Evolutionary conservation across 805 yeast species (phyloP).

Genomic region (Huiozyma naganishii): DNA sequence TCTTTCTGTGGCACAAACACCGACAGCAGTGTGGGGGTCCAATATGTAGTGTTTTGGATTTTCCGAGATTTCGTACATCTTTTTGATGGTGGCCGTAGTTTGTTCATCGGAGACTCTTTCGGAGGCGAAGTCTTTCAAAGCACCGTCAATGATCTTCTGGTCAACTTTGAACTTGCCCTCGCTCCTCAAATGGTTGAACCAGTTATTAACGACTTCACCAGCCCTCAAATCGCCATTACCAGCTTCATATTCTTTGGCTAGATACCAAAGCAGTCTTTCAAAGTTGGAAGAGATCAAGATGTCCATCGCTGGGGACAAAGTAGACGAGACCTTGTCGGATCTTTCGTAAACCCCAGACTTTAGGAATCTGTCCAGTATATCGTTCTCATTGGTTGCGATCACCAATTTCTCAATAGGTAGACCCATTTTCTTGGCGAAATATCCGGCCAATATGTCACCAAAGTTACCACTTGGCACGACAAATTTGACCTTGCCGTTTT

Average conservation of each 20-base stretch:
- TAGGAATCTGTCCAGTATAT: constrained; percentile 86
- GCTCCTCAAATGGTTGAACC: constrained; percentile 72
- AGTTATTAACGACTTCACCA: constrained; percentile 55
- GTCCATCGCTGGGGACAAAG: constrained; percentile 98
- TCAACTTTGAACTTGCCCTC: constrained; percentile 71
- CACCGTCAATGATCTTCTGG: constrained; percentile 49
- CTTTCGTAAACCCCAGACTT: constrained; percentile 79
- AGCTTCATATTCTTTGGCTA: constrained; percentile 57
- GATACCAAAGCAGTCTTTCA: constrained; percentile 92
- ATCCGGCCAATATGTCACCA: constrained; percentile 97
- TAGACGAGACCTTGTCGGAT: constrained; percentile 65
- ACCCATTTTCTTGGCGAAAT: constrained; percentile 91
- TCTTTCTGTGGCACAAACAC: constrained; percentile 68
- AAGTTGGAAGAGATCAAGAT: constrained; percentile 90
- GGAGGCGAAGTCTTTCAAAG: constrained; percentile 61
- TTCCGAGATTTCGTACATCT: constrained; percentile 46
- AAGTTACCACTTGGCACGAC: constrained; percentile 98
- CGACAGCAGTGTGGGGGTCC: constrained; percentile 97
- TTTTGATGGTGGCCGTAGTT: constrained; percentile 70
- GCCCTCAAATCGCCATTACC: constrained; percentile 57
- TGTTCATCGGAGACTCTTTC: constrained; percentile 70
- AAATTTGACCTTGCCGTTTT: constrained; percentile 49
- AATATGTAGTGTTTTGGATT: constrained; percentile 59
- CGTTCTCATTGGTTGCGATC: constrained; percentile 93
- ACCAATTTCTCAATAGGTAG: constrained; percentile 77